Percentiles rank a stretch among this genome's conserved stretches.
Conservation (phyloP, 2,329 filamentous ascomycete genomes). For the Ampelomyces quisqualis region DNA sequence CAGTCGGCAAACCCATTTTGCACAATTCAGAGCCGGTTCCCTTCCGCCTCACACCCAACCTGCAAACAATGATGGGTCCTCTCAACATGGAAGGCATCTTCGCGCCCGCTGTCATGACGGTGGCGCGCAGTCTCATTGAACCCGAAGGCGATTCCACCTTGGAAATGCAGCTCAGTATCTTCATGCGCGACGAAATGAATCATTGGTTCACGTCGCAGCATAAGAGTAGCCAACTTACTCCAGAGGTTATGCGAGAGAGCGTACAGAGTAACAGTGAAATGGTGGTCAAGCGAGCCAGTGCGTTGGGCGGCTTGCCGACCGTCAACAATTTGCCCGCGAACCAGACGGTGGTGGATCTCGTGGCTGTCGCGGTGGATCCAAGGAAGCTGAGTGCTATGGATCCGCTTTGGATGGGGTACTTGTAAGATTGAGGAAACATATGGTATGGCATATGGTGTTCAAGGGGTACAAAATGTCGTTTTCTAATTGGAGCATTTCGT, state of each 20-base stretch:
- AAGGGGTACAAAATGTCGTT: background rate
- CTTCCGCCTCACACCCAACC: conserved; percentile 93
- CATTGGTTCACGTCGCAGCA: conserved; percentile 90
- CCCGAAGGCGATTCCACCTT: conserved; percentile 65
- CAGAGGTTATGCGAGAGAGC: conserved; percentile 71
- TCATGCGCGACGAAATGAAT: conserved; percentile 96
- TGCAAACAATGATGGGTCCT: conserved; percentile 94
- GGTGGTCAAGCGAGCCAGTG: conserved; percentile 87
- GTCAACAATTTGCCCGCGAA: conserved; percentile 82
- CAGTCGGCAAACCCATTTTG: conserved; percentile 80
- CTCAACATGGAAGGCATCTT: conserved; percentile 96
- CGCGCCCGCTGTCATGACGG: conserved; percentile 92
- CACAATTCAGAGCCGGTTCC: conserved; percentile 94
- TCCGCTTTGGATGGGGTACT: conserved; percentile 95
- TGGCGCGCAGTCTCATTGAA: conserved; percentile 89
- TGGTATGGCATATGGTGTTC: background rate
- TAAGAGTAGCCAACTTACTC: conserved; percentile 53
- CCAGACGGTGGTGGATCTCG: conserved; percentile 93
- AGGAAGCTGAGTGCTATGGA: conserved; percentile 85
- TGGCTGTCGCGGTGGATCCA: conserved; percentile 90
- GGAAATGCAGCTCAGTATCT: conserved; percentile 91
- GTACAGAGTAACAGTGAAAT: conserved; percentile 86
- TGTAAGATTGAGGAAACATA: conserved; percentile 53
- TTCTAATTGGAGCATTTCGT: no score
- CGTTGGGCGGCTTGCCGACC: conserved; percentile 73